Percentiles rank a stretch among this genome's conserved stretches.
Conservation (phyloP, 2,329 filamentous ascomycete species). For the Helicocarpus griseus region DNA sequence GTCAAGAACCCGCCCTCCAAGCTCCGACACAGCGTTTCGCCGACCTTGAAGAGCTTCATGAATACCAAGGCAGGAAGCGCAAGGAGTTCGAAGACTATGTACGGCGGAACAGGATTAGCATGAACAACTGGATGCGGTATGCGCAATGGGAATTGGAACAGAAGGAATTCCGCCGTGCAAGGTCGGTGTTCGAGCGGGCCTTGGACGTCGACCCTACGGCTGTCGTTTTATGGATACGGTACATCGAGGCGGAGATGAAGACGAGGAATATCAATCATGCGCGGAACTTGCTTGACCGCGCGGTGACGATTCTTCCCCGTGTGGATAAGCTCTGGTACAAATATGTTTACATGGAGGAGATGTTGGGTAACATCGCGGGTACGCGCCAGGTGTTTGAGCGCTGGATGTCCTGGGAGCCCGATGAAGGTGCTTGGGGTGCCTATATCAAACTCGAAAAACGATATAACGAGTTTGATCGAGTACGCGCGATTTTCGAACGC, state of each 20-base stretch:
- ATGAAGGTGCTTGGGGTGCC: slow-evolving; percentile 88
- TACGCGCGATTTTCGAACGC: slow-evolving; percentile 78
- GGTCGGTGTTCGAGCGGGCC: slow-evolving; percentile 89
- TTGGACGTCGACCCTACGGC: slow-evolving; percentile 85
- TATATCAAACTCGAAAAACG: slow-evolving; percentile 97
- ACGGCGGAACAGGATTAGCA: slow-evolving; percentile 82
- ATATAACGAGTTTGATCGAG: slow-evolving; percentile 83
- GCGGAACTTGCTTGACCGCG: slow-evolving; percentile 83
- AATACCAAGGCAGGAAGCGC: slow-evolving; percentile 90
- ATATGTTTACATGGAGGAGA: slow-evolving; percentile 98
- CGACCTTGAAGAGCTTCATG: slow-evolving; percentile 94
- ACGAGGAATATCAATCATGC: slow-evolving; percentile 93
- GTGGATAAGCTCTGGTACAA: slow-evolving; percentile 99
- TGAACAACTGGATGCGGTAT: slow-evolving; percentile 99
- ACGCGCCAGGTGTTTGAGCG: slow-evolving; percentile 91
- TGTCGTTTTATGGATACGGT: slow-evolving; percentile 79
- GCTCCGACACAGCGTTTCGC: slow-evolving; percentile 90
- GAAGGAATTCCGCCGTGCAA: slow-evolving; percentile 86
- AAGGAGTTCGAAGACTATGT: slow-evolving; percentile 99
- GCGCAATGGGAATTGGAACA: slow-evolving; percentile 96
- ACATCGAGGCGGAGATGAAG: slow-evolving; percentile 96
- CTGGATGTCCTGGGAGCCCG: slow-evolving; percentile 98
- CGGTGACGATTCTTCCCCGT: slow-evolving; percentile 82
- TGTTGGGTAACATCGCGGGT: slow-evolving; percentile 84
- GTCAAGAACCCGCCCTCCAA: slow-evolving; percentile 79